phyloP scores from a whole-genome alignment of 2,329 filamentous ascomycete genomes.

The Aspergillus bombycis region DNA sequence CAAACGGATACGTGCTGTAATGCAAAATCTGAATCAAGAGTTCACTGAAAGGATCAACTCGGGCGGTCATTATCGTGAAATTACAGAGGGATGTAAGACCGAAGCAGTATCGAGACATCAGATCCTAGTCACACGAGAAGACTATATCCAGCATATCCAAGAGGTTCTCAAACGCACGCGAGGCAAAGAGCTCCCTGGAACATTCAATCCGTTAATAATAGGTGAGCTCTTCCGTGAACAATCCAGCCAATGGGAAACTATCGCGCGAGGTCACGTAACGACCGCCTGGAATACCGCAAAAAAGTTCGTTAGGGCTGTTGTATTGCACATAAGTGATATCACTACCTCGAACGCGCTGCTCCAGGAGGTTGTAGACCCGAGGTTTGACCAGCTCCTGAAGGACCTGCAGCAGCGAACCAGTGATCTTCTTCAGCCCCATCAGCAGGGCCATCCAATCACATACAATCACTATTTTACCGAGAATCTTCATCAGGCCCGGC shows the following conservation, averaged over 20 bases:
- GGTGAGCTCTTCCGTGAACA: constrained; percentile 64
- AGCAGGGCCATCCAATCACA: constrained; percentile 36
- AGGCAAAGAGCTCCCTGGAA: constrained; percentile 62
- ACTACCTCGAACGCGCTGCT: constrained; percentile 45
- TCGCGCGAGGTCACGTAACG: constrained; percentile 42
- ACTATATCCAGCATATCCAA: constrained; percentile 47
- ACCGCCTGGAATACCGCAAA: constrained; percentile 37
- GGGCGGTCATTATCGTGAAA: constrained; percentile 16
- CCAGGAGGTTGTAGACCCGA: constrained; percentile 45
- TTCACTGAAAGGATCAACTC: constrained; percentile 24
- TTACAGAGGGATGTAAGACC: not conserved
- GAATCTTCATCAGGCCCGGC: constrained; percentile 31
- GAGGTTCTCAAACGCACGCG: constrained; percentile 47
- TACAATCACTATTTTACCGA: constrained; percentile 44
- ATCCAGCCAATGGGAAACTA: constrained; percentile 55
- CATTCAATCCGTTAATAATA: constrained; percentile 63
- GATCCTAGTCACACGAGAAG: constrained; percentile 28
- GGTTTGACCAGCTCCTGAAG: constrained; percentile 42
- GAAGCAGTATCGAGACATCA: constrained; percentile 9
- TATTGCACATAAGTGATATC: constrained; percentile 43
- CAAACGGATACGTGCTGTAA: constrained; percentile 36
- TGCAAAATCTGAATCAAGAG: constrained; percentile 28
- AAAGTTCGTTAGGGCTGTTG: constrained; percentile 39
- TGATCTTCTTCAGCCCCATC: constrained; percentile 53
- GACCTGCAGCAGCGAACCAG: constrained; percentile 45